These are phyloP conservation scores for Leishmania tropica DNA, from an alignment of 208 protist genomes.

Conservation along the genomic window DNA sequence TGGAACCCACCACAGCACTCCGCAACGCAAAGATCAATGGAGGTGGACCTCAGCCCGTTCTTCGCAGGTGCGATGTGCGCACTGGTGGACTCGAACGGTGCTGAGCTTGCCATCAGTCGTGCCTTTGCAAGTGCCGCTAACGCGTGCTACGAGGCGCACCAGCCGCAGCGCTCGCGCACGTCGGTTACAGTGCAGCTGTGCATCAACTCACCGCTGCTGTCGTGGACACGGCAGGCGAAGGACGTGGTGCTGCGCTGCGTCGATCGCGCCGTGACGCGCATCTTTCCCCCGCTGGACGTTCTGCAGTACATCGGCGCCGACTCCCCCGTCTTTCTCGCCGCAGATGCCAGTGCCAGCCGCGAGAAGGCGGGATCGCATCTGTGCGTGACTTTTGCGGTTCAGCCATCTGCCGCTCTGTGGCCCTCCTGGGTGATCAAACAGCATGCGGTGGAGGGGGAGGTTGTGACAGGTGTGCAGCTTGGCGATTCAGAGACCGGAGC, in stretches of 20 bases:
- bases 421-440: conserved; percentile 4
- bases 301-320: conserved; percentile 45
- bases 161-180: background rate
- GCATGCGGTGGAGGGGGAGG: conserved; percentile 34
- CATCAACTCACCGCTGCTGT: background rate
- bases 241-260: conserved; percentile 72
- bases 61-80: conserved; percentile 4
- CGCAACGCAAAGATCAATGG: background rate
- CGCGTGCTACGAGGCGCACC: background rate
- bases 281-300: conserved; percentile 75
- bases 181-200: conserved; percentile 7
- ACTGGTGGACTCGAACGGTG: conserved; percentile 12
- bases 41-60: conserved; percentile 18
- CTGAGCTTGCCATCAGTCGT: conserved; percentile 29
- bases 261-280: conserved; percentile 68
- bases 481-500: conserved; percentile 1
- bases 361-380: background rate
- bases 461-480: conserved; percentile 9
- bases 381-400: conserved; percentile 17
- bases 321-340: conserved; percentile 25
- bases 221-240: conserved; percentile 25
- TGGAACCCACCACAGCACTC: background rate
- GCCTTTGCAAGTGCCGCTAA: conserved; percentile 45
- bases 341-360: background rate
- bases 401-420: conserved; percentile 19